Base-by-base conservation (phyloP, 2,329 filamentous ascomycete genomes). In the Blastomyces silverae region DNA sequence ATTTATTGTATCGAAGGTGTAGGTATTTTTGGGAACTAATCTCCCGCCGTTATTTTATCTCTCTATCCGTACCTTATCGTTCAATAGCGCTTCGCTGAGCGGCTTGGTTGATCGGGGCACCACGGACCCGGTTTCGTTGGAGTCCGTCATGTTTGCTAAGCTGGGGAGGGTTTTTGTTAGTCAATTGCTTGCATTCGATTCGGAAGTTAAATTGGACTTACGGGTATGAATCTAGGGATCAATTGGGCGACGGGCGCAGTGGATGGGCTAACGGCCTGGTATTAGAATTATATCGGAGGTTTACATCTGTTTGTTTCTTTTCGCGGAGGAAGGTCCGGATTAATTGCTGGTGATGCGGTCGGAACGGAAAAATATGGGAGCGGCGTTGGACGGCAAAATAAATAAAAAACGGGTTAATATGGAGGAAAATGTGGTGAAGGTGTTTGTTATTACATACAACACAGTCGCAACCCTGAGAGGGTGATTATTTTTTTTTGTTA, bases 1-100 rank as follows among this genome's bases (percentile, higher is more conserved):
- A 52, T 52, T 3, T 17, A 4, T 22, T 28, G 48, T 52, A 52
- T 52, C 48, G n/a, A 25, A 20, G 48, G 48, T 15, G 25, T 52
- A 17, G 22, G 11, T 52, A 28, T 52, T 52, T 52, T 28, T 22
- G 22, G 50, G 22, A 15, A 31, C 17, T 15, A 8, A 25, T 28
- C 17, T 28, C 28, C 50, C 5, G 50, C 25, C 15, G 15, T 28
- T 53, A 31, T 17, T 53, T 31, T 34, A 13, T 46, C 20, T 59
- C 31, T 34, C 10, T 34, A 20, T 50, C 44, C 74, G 70, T 87
- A 97, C 94, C 92, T 99, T 99, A 82, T 99, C 94, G 81, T 97
- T 97, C 76, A 99, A 86, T 74, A 99, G 87, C 75, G 93, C 91
- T 84, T 99, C 94, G 84, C 93, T 97, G 81, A 97, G 89, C 69